Conservation (phyloP, 306 rosid genomes). For the Gynostemma pentaphyllum region DNA sequence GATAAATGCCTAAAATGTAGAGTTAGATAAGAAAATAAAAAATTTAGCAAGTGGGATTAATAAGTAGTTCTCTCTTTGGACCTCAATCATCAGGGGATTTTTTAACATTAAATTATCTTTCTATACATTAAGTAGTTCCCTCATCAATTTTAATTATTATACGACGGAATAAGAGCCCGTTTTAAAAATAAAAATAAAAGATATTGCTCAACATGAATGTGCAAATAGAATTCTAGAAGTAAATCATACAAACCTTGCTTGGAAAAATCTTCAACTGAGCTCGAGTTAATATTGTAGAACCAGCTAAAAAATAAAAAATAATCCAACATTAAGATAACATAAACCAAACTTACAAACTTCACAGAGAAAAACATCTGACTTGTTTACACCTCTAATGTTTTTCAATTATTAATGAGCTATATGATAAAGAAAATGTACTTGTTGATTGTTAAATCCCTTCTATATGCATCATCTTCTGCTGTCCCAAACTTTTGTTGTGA, state of each 20-base stretch:
- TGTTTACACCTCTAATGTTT: too few species aligned
- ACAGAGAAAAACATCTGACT: neutral
- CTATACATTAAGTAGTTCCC: neutral
- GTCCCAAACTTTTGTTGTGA: constrained; percentile 81
- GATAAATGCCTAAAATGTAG: constrained; percentile 45
- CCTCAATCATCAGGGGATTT: neutral
- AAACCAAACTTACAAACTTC: neutral
- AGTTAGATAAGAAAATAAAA: neutral
- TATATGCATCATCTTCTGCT: constrained; percentile 83
- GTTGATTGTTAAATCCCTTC: constrained; percentile 94
- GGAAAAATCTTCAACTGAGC: constrained; percentile 70
- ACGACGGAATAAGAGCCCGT: neutral
- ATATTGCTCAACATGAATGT: neutral
- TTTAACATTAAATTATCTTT: neutral
- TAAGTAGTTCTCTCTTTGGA: neutral
- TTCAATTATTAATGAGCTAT: neutral
- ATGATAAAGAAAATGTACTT: constrained; percentile 32
- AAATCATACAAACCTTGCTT: constrained; percentile 45
- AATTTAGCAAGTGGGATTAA: constrained; percentile 6
- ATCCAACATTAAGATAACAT: constrained; percentile 6
- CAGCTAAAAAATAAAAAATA: constrained; percentile 29
- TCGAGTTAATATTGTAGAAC: constrained; percentile 81
- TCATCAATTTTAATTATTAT: neutral
- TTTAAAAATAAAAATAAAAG: neutral
- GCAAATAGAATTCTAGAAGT: neutral